Evolutionary conservation across 2,329 filamentous ascomycete species (phyloP).

Genomic region (Pseudogymnoascus sp.): DNA sequence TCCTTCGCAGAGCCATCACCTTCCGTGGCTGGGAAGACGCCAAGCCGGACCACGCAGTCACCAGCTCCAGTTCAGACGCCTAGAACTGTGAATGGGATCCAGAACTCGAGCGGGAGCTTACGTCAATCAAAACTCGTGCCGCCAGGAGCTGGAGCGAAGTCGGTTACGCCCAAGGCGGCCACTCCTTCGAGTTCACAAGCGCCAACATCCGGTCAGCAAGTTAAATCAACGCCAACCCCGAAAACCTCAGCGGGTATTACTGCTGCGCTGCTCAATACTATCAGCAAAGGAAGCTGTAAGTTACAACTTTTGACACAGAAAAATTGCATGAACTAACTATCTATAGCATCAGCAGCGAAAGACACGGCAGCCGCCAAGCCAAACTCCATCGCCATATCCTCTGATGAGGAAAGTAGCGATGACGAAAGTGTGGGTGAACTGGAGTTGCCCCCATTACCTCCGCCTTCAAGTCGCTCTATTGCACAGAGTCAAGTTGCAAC

Average conservation of each 20-base stretch:
- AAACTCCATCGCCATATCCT: not conserved
- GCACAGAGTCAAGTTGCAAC: not conserved
- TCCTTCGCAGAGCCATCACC: not conserved
- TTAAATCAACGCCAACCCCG: not conserved
- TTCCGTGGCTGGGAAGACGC: not conserved
- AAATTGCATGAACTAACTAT: not conserved
- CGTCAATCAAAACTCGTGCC: not conserved
- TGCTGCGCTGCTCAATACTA: conserved; percentile 1
- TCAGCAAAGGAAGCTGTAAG: not conserved
- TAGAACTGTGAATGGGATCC: not conserved
- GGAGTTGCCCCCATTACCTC: not conserved
- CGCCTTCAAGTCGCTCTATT: not conserved
- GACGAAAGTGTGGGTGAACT: conserved; percentile 1
- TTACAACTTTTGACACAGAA: not conserved
- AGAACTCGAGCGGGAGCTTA: not conserved
- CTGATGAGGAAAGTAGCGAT: not conserved
- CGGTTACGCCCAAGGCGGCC: not conserved
- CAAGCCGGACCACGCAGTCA: not conserved
- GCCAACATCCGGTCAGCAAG: not conserved
- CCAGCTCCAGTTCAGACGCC: not conserved
- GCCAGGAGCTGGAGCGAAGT: not conserved
- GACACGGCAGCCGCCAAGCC: not conserved
- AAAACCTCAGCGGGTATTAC: not conserved
- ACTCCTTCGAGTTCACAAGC: not conserved
- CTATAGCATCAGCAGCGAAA: not conserved